A percentile compares a stretch with the other conserved stretches of the same genome.
These are phyloP conservation scores for Phaeotremella fagi DNA, from an alignment of 768 basidiomycete genomes.

Conservation along the genomic window DNA sequence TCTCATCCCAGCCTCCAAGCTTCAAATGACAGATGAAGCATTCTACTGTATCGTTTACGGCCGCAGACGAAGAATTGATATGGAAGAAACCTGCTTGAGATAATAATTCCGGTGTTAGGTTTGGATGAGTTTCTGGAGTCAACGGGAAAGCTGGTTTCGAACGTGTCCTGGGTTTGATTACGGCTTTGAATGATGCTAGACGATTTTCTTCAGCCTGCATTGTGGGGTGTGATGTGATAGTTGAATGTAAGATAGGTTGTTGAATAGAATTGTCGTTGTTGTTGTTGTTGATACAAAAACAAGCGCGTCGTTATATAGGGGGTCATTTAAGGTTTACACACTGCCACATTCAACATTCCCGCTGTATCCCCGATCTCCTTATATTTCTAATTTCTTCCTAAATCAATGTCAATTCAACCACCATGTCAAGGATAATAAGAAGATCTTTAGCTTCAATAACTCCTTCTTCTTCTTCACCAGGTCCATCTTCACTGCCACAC, in stretches of 20 bases:
- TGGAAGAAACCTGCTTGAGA: constrained; percentile 89
- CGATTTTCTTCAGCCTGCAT: constrained; percentile 54
- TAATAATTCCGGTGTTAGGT: constrained; percentile 67
- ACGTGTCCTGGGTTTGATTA: constrained; percentile 54
- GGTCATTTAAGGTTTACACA: not conserved
- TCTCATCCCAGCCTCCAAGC: constrained; percentile 74
- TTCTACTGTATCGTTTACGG: constrained; percentile 64
- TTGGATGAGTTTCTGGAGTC: constrained; percentile 54
- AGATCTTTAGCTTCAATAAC: constrained; percentile 20
- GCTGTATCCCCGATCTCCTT: no score
- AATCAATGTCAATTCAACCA: not conserved
- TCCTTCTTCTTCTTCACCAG: constrained; percentile 12
- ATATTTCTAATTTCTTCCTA: no score
- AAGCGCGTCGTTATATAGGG: constrained; percentile 2
- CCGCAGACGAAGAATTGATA: constrained; percentile 59
- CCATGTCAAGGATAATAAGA: constrained; percentile 27
- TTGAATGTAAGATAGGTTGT: not conserved
- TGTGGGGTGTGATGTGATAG: not conserved
- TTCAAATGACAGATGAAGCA: constrained; percentile 82
- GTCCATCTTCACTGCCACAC: constrained; percentile 16
- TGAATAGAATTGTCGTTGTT: not conserved
- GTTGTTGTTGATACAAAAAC: not conserved
- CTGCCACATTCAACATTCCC: constrained; percentile 1
- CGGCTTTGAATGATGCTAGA: constrained; percentile 64
- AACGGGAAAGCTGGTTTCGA: constrained; percentile 64